These are phyloP conservation scores for Chrysochromulina parva DNA, from an alignment of 78 protist species.

Conservation along the genomic window DNA sequence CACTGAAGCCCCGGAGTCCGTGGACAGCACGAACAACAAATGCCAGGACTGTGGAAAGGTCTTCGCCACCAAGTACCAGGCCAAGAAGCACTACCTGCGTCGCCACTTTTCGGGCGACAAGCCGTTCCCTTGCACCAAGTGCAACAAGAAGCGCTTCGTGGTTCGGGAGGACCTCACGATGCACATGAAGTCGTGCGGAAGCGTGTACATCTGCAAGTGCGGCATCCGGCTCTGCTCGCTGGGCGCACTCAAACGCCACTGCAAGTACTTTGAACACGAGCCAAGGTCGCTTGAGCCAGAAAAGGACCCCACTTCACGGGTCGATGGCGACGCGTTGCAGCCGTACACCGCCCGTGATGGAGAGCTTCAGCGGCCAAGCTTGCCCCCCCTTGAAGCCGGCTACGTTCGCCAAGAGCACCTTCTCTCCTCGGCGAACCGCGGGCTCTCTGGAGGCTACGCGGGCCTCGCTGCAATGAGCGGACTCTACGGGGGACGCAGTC, in stretches of 20 bases:
- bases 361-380: too few species aligned
- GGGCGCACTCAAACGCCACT: not conserved
- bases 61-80: constrained; percentile 25
- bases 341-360: too few species aligned
- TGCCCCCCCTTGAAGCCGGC: too few species aligned
- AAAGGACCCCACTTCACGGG: too few species aligned
- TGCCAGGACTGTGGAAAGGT: not conserved
- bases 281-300: not conserved
- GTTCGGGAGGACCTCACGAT: constrained; percentile 14
- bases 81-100: constrained; percentile 12
- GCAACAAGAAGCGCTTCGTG: not conserved
- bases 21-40: not conserved
- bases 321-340: too few species aligned
- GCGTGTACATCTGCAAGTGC: not conserved
- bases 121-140: not conserved
- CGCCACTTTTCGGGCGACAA: not conserved
- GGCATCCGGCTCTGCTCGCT: not conserved
- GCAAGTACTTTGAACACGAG: not conserved
- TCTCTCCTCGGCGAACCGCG: too few species aligned
- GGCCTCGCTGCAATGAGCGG: too few species aligned
- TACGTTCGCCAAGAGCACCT: too few species aligned
- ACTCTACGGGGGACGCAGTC: too few species aligned
- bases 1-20: not conserved
- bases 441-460: too few species aligned
- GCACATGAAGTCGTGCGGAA: constrained; percentile 9